Percentiles rank a stretch among this genome's conserved stretches.
These are phyloP conservation scores for Saccharum officinarum DNA, from an alignment of 176 grass and related monocot species.

Conservation along the genomic window DNA sequence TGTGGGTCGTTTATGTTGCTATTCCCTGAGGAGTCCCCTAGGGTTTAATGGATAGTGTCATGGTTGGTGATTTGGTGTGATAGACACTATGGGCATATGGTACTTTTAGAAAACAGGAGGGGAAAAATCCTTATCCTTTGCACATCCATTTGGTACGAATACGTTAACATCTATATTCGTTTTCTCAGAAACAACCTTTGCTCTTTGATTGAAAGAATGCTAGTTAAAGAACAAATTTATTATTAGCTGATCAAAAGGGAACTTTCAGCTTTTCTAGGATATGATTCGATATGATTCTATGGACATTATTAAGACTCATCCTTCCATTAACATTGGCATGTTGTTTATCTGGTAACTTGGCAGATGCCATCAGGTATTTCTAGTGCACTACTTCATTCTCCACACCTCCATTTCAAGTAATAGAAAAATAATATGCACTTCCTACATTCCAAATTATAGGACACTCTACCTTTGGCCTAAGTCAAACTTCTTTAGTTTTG, in stretches of 20 bases:
- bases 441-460: not conserved
- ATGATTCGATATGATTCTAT: not conserved
- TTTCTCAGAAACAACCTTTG: not conserved
- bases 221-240: conserved; percentile 7
- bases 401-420: not conserved
- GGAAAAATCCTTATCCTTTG: not conserved
- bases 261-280: not conserved
- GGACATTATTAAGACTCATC: not conserved
- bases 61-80: not conserved
- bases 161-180: not conserved
- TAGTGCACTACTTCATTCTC: conserved; percentile 7
- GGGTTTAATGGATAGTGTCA: not conserved
- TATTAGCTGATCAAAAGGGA: not conserved
- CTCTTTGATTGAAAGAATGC: not conserved
- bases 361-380: not conserved
- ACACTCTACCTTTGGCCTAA: not conserved
- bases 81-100: not conserved
- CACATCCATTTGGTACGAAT: not conserved
- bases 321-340: not conserved
- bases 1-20: not conserved
- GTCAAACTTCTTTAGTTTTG: not conserved
- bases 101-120: not conserved
- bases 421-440: not conserved
- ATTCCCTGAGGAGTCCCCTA: not conserved
- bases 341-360: not conserved